Evolutionary conservation across 768 basidiomycete species (phyloP).

Genomic region (Kwoniella heveanensis): DNA sequence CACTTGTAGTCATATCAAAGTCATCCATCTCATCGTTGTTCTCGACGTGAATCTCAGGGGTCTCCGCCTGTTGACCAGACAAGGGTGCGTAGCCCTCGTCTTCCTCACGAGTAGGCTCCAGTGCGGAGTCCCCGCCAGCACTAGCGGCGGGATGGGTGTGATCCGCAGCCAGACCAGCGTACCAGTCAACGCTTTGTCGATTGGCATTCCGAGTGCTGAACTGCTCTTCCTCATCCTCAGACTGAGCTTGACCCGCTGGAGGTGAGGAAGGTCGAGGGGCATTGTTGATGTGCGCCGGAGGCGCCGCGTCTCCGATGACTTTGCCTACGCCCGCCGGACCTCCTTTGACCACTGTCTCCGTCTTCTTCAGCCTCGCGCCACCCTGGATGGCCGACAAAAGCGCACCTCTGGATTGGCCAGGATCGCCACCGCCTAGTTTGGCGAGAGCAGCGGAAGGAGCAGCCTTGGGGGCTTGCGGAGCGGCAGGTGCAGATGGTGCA

Average conservation of each 20-base stretch:
- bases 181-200: slow-evolving; percentile 88
- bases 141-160: slow-evolving; percentile 48
- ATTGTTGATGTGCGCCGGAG: slow-evolving; percentile 69
- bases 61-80: slow-evolving; percentile 9
- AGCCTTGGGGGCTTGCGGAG: slow-evolving; percentile 54
- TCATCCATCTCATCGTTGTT: slow-evolving; percentile 54
- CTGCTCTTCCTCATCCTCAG: slow-evolving; percentile 31
- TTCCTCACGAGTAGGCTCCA: slow-evolving; percentile 61
- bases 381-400: slow-evolving; percentile 82
- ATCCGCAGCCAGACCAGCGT: slow-evolving; percentile 79
- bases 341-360: slow-evolving; percentile 82
- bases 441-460: slow-evolving; percentile 60
- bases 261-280: slow-evolving; percentile 54
- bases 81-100: slow-evolving; percentile 51
- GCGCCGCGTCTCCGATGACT: slow-evolving; percentile 71
- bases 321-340: slow-evolving; percentile 61
- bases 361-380: slow-evolving; percentile 66
- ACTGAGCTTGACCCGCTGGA: slow-evolving; percentile 54
- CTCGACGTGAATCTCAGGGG: not conserved
- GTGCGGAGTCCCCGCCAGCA: slow-evolving; percentile 58
- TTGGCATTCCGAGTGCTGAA: slow-evolving; percentile 58
- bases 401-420: slow-evolving; percentile 59
- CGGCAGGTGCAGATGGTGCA: slow-evolving; percentile 44
- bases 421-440: slow-evolving; percentile 53
- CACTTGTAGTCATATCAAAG: slow-evolving; percentile 56